Conservation (phyloP, 805 yeast genomes). For the Candida germanica region DNA sequence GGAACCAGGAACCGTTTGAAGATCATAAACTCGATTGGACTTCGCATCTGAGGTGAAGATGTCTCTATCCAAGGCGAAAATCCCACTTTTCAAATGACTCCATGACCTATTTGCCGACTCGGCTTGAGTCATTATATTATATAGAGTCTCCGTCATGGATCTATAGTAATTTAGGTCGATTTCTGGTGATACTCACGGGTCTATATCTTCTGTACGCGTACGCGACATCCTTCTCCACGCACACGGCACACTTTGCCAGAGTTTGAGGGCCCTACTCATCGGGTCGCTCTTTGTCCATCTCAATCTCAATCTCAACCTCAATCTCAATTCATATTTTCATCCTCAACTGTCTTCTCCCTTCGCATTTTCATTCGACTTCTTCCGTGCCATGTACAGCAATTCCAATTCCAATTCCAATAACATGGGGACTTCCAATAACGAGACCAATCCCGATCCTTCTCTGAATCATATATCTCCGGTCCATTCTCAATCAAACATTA, state of each 20-base stretch:
- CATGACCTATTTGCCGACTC: no score
- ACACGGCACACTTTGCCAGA: no score
- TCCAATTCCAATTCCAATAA: not conserved
- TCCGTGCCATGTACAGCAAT: not conserved
- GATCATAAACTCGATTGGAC: slow-evolving; percentile 33
- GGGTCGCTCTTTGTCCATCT: slow-evolving; percentile 28
- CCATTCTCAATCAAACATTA: not conserved
- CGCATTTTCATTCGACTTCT: no score
- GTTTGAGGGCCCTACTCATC: no score
- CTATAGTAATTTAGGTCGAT: no score
- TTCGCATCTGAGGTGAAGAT: slow-evolving; percentile 5
- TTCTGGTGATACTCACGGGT: no score
- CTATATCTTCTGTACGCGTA: no score
- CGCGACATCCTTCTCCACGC: no score
- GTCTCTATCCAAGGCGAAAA: slow-evolving; percentile 1
- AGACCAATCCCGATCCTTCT: not conserved
- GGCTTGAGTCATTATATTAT: slow-evolving; percentile 26
- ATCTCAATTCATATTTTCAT: slow-evolving; percentile 27
- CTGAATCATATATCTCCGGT: no score
- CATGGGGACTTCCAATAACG: not conserved
- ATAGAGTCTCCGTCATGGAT: slow-evolving; percentile 18
- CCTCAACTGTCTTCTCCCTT: no score
- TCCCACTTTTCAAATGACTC: slow-evolving; percentile 27
- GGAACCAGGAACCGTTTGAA: slow-evolving; percentile 35
- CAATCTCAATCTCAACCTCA: no score